Evolutionary conservation across 371 early-diverging fungal genomes (phyloP).

Genomic region (Circinella umbellata): DNA sequence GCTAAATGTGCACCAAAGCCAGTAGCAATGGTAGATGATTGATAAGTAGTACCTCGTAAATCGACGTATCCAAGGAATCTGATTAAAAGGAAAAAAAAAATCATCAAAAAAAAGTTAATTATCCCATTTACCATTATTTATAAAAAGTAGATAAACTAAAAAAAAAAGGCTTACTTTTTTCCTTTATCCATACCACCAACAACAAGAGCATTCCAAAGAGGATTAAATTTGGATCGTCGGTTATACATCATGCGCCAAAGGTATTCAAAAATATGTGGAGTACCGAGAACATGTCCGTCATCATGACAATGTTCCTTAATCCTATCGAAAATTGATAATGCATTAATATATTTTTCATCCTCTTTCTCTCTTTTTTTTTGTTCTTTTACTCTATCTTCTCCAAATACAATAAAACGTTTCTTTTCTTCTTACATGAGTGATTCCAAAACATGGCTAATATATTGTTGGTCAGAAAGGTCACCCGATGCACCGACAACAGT

Average conservation of each 20-base stretch:
- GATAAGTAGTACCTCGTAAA: constrained; percentile 95
- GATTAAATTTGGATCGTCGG: constrained; percentile 91
- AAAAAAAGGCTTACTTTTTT: constrained; percentile 43
- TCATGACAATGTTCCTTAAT: constrained; percentile 86
- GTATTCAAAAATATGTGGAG: constrained; percentile 90
- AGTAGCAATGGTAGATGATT: constrained; percentile 92
- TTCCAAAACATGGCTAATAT: constrained; percentile 86
- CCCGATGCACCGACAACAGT: constrained; percentile 95
- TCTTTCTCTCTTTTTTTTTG: too few relatives aligned
- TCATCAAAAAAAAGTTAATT: too few relatives aligned
- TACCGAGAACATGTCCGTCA: constrained; percentile 88
- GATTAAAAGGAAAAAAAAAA: constrained; percentile 4
- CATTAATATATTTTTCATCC: too few relatives aligned
- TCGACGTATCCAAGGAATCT: constrained; percentile 97
- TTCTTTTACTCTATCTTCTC: too few relatives aligned
- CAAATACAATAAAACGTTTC: neutral
- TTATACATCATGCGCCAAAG: constrained; percentile 94
- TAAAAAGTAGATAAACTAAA: too few relatives aligned
- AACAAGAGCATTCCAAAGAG: constrained; percentile 95
- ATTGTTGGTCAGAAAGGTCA: constrained; percentile 95
- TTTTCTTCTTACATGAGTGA: constrained; percentile 69
- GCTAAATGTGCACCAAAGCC: constrained; percentile 97
- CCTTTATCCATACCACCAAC: constrained; percentile 91
- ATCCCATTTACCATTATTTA: neutral
- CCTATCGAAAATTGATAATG: constrained; percentile 41